phyloP scores from a whole-genome alignment of 139 green algal species.

The Ettlia oleoabundans region DNA sequence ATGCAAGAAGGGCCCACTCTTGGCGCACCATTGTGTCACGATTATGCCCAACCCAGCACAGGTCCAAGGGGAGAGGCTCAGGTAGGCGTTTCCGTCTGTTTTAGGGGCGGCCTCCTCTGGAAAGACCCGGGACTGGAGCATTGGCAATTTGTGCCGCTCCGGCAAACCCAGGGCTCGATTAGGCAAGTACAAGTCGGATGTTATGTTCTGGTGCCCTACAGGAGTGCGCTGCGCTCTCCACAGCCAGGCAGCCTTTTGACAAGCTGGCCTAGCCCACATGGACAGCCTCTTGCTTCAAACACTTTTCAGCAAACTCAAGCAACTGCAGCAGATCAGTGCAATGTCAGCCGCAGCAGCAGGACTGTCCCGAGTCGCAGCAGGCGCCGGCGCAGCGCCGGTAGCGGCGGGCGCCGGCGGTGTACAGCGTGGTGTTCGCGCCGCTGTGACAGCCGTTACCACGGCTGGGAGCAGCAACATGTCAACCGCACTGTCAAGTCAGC shows the following conservation, averaged over 20 bases:
- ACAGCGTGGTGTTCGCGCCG: conserved; percentile 7
- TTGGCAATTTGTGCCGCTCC: too few species aligned
- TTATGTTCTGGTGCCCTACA: too few species aligned
- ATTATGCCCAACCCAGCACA: neutral
- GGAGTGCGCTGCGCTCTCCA: too few species aligned
- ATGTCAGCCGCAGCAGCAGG: conserved; percentile 8
- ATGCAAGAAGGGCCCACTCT: neutral
- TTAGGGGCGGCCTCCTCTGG: too few species aligned
- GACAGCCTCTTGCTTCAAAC: conserved; percentile 10
- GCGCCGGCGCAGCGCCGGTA: neutral
- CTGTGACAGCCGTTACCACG: neutral
- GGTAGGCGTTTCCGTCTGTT: too few species aligned
- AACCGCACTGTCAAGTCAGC: neutral
- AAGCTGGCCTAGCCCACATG: neutral
- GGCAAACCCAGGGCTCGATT: too few species aligned
- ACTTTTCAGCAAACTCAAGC: conserved; percentile 11
- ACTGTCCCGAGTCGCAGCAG: conserved; percentile 1
- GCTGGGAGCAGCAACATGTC: neutral
- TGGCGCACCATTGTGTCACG: neutral
- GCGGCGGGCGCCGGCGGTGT: neutral
- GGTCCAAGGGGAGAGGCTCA: neutral
- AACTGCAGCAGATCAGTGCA: neutral
- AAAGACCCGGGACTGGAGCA: too few species aligned
- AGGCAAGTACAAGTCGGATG: too few species aligned
- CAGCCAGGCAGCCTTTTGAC: too few species aligned